Conservation (phyloP, 805 yeast genomes). For the Dipodascus geniculatus region DNA sequence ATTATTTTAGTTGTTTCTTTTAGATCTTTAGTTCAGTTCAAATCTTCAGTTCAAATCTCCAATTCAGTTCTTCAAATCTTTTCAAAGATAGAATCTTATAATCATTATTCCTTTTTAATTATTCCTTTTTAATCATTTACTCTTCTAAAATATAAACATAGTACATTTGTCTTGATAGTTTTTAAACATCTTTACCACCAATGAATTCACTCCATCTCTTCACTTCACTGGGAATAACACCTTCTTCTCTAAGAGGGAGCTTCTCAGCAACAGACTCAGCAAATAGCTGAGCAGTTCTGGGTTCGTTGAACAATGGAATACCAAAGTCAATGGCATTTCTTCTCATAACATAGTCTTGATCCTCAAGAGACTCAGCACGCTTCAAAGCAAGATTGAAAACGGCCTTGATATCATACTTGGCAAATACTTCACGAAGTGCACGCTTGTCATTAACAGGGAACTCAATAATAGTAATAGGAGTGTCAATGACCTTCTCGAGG, state of each 20-base stretch:
- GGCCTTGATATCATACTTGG: slow-evolving; percentile 67
- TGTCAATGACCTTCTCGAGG: slow-evolving; percentile 37
- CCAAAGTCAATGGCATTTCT: slow-evolving; percentile 98
- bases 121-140: not conserved
- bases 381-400: slow-evolving; percentile 88
- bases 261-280: slow-evolving; percentile 71
- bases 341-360: slow-evolving; percentile 95
- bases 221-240: slow-evolving; percentile 74
- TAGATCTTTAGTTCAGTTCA: no score
- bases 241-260: slow-evolving; percentile 39
- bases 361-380: slow-evolving; percentile 74
- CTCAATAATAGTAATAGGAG: slow-evolving; percentile 53
- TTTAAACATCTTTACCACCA: slow-evolving; percentile 75
- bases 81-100: no score
- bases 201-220: slow-evolving; percentile 94
- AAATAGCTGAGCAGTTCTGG: slow-evolving; percentile 80
- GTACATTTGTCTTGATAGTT: no score
- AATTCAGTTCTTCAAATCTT: no score
- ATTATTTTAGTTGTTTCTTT: no score
- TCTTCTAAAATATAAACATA: not conserved
- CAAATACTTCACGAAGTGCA: slow-evolving; percentile 86
- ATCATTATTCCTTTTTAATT: no score
- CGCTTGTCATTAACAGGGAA: slow-evolving; percentile 93
- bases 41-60: no score
- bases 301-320: slow-evolving; percentile 93